phyloP scores from a whole-genome alignment of 1,284 basidiomycete genomes.

The Pseudozyma sp. region DNA sequence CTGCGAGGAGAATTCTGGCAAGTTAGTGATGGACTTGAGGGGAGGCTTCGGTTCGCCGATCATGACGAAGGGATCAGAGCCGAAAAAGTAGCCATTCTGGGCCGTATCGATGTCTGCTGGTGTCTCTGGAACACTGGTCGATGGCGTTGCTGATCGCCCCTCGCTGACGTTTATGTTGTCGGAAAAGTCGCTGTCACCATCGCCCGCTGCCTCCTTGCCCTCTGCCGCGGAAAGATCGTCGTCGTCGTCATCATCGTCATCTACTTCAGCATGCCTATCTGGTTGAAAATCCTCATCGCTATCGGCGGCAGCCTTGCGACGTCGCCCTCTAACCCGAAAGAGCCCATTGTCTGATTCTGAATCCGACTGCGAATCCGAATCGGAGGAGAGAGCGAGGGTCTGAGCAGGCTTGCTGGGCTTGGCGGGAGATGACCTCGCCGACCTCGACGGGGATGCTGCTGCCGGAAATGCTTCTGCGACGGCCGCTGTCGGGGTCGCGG shows the following conservation, averaged over 20 bases:
- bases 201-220: neutral
- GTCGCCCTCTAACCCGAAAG: slow-evolving; percentile 17
- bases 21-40: slow-evolving; percentile 15
- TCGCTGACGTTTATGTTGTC: neutral
- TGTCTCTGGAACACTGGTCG: slow-evolving; percentile 33
- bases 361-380: slow-evolving; percentile 4
- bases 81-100: slow-evolving; percentile 23
- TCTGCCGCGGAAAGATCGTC: slow-evolving; percentile 13
- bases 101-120: slow-evolving; percentile 23
- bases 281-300: slow-evolving; percentile 37
- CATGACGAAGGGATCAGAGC: slow-evolving; percentile 35
- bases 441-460: neutral
- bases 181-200: slow-evolving; percentile 12
- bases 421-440: slow-evolving; percentile 4
- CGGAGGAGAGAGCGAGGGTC: slow-evolving; percentile 11
- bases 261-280: slow-evolving; percentile 15
- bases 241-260: slow-evolving; percentile 21
- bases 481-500: neutral
- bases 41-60: slow-evolving; percentile 14
- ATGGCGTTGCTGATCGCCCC: slow-evolving; percentile 9
- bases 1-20: slow-evolving; percentile 24
- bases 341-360: slow-evolving; percentile 21
- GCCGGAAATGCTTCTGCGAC: neutral
- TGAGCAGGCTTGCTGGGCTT: slow-evolving; percentile 3
- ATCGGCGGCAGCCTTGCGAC: slow-evolving; percentile 13